Conservation (phyloP, 2,329 filamentous ascomycete species). For the Arthrinium puccinioides region DNA sequence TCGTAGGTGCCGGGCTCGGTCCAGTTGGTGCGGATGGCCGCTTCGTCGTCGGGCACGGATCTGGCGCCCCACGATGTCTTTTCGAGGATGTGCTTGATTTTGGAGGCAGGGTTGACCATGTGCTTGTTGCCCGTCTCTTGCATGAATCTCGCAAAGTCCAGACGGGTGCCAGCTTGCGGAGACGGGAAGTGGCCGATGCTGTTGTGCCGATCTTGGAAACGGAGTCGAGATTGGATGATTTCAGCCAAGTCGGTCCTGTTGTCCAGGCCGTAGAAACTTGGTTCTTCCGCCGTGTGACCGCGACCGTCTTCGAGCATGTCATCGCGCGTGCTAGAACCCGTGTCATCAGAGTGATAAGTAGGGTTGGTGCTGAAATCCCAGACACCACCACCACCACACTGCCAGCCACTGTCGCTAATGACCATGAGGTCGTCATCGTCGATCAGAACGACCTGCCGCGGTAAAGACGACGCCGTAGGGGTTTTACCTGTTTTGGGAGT, state of each 20-base stretch:
- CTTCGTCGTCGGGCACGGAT: background rate
- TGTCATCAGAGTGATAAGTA: too few species aligned
- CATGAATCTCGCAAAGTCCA: background rate
- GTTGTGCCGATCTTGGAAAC: conserved; percentile 1
- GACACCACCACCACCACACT: background rate
- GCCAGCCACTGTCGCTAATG: too few species aligned
- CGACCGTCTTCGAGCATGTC: background rate
- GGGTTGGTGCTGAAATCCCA: background rate
- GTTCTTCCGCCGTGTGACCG: background rate
- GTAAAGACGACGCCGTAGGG: background rate
- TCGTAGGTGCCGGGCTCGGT: background rate
- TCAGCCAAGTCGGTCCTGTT: background rate
- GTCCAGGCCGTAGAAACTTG: background rate
- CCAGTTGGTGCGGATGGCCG: conserved; percentile 1
- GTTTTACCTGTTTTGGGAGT: background rate
- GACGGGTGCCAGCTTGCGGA: conserved; percentile 1
- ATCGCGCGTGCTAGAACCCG: too few species aligned
- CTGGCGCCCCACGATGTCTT: background rate
- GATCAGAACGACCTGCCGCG: background rate
- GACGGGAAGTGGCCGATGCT: conserved; percentile 1
- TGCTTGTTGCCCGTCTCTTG: background rate
- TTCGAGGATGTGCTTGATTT: background rate
- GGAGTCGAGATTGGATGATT: background rate
- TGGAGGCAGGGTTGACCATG: background rate
- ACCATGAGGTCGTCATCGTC: background rate